Base-by-base conservation (phyloP, 345 rosid genomes). In the Isatis tinctoria region DNA sequence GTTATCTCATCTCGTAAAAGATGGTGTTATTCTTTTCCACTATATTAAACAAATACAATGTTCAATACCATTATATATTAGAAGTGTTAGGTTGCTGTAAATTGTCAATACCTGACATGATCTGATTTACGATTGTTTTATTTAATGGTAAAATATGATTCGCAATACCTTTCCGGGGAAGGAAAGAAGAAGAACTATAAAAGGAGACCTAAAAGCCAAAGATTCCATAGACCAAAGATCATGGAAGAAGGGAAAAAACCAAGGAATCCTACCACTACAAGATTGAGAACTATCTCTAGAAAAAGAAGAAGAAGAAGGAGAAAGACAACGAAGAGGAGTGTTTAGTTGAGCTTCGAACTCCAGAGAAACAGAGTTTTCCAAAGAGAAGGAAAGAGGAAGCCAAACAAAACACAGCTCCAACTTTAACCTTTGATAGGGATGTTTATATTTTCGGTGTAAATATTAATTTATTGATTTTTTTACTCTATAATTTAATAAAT, bases 141-240 rank as follows among this genome's bases (percentile, higher is more conserved):
- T 56, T 17, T 56, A 0, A 54, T 35, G 10, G 9, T 47, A 14
- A 47, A 48, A 70, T 40, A 40, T 28, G 17, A 59, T 63, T 20
- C 65, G 20, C 28, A 65, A 11, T 20, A 0, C 45, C 11, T 12
- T 24, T 3, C 1, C 3, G 66, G n/a, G 11, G 57, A 26, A 24
- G 17, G 3, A 33, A 57, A 35, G 18, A 74, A 0, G 8, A 74
- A 57, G 6, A 66, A 26, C 3, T 13, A 66, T 14, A 45, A 47
- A 7, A 16, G 0, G 20, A 10, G 8, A 24, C 18, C 6, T 16
- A 74, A 17, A 32, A 57, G 11, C 2, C 43, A 8, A 65, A 32
- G n/a, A 58, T 66, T 26, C 11, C 4, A 45, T 13, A 47, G 66
- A 57, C 78, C 78, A 17, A 45, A 41, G 2, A 74, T 74, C 43